Base-by-base conservation (phyloP, 2,329 filamentous ascomycete species). In the Penicillium psychrosexuale region DNA sequence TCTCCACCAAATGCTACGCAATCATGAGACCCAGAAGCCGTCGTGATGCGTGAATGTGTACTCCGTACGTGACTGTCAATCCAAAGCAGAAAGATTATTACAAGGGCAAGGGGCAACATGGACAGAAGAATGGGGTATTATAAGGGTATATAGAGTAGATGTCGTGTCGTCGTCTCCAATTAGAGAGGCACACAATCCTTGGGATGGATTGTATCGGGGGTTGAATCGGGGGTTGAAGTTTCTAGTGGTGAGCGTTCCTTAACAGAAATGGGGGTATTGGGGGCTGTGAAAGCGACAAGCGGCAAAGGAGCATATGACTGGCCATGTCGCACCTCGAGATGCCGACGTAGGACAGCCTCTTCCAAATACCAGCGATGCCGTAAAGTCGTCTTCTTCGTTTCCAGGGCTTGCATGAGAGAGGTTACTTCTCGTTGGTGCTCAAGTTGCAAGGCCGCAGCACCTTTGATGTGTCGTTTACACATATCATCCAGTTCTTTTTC, bases 281-380 rank as follows among this genome's bases (percentile, higher is more conserved):
- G 63, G 67, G 15, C 69, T 19, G 60, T 58, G 11, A 77, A 76
- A 5, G 70, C 66, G 7, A 76, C 54, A 12, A 67, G 67, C 8
- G 75, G 75, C 19, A 78, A 58, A 0, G 74, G 70, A 3, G 71
- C 72, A 57, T 75, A 76, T 11, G 62, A 60, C 40, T 68, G 60
- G 8, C 69, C 70, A 44, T 72, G 66, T 24, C 71, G 59, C 38
- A 63, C 56, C 61, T 78, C 75, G 11, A 77, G 61, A 37, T 68
- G 71, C 28, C 67, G 71, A 12, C 74, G 70, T 42, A 72, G 43
- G 43, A 78, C 72, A n/a, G 71, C 69, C 55, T 77, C 74, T 61
- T 78, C 74, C 13, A 77, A 63, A 45, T 67, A 65, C 76, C 76
- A 78, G 30, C 73, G 69, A 22, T 67, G 63, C 49, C 69, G 65